Base-by-base conservation (phyloP, 345 rosid species). In the Reutealis trisperma region DNA sequence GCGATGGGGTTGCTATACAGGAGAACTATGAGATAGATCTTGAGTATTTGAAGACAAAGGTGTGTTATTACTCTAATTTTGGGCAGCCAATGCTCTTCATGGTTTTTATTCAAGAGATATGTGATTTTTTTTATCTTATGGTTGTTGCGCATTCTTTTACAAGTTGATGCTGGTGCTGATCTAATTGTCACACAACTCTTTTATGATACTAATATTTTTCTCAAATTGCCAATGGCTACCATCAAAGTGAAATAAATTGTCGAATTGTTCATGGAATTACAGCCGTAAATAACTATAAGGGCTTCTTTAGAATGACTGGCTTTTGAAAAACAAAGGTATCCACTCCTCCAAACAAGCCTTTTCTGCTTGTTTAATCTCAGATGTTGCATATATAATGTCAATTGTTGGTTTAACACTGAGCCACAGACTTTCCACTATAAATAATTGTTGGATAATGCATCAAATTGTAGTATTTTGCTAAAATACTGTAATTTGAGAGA, bases 161-260 rank as follows among this genome's bases (percentile, higher is more conserved):
- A 95, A 97, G 92, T 92, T 77, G 98, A 96, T 89, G 97, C 99
- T 5, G 98, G 99, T 75, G 99, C 98, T 0, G 99, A 93, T 87
- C 81, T 96, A 75, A 88, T 96, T 78, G 72, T 93, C 6, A 91
- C 97, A 8, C 98, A 96, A 75, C 86, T 96, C 18, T 92, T 96
- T 79, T 96, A 93, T 77, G 98, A 96, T 81, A 96, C 97, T 62
- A 95, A 96, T 64, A 83, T 90, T 30, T 94, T 91, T 84, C 95
- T 96, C 70, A 96, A 96, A 68, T 96, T 67, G 97, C 94, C 61
- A 87, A 88, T 85, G 99, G 94, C 70, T 96, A 98, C 83, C 95
- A 89, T 64, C 90, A 91, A 87, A 88, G 93, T 25, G 98, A 98
- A 75, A 93, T 95, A 1, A 83, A 80, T 6, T 93, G 96, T 72